These are phyloP conservation scores for Rhodotorula sp. DNA, from an alignment of 1,284 basidiomycete genomes.

Conservation along the genomic window DNA sequence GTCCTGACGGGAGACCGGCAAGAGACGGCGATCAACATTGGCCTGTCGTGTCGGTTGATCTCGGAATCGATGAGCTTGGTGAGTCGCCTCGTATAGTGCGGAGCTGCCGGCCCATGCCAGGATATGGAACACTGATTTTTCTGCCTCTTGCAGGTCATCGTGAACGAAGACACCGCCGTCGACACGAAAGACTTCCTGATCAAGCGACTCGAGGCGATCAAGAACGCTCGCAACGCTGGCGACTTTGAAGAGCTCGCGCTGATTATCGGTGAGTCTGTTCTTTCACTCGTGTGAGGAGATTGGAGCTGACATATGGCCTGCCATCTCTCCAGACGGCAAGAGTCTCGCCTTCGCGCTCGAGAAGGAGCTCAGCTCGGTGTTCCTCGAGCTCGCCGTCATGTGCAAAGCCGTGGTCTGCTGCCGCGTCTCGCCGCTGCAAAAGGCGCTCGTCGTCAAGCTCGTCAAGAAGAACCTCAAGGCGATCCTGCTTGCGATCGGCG, in stretches of 20 bases:
- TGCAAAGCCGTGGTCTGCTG: conserved; percentile 99
- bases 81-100: conserved; percentile 43
- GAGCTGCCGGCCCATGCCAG: not conserved
- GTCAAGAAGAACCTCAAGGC: conserved; percentile 95
- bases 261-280: conserved; percentile 71
- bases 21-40: conserved; percentile 99
- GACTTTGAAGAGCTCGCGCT: conserved; percentile 93
- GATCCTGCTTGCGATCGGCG: conserved; percentile 86
- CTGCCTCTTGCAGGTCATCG: conserved; percentile 65
- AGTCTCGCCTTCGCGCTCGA: conserved; percentile 89
- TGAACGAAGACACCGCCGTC: conserved; percentile 84
- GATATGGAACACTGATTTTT: too few species aligned
- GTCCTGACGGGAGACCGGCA: conserved; percentile 96
- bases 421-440: conserved; percentile 96
- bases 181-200: conserved; percentile 84
- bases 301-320: conserved; percentile 1
- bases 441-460: conserved; percentile 95
- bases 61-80: conserved; percentile 98
- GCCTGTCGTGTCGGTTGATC: conserved; percentile 92
- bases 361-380: conserved; percentile 82
- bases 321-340: conserved; percentile 71
- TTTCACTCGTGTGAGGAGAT: not conserved
- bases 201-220: conserved; percentile 85
- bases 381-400: conserved; percentile 94
- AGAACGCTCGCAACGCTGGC: conserved; percentile 83